phyloP scores from a whole-genome alignment of 1,139 yeast species.

The Lodderomyces orthopsilosis region DNA sequence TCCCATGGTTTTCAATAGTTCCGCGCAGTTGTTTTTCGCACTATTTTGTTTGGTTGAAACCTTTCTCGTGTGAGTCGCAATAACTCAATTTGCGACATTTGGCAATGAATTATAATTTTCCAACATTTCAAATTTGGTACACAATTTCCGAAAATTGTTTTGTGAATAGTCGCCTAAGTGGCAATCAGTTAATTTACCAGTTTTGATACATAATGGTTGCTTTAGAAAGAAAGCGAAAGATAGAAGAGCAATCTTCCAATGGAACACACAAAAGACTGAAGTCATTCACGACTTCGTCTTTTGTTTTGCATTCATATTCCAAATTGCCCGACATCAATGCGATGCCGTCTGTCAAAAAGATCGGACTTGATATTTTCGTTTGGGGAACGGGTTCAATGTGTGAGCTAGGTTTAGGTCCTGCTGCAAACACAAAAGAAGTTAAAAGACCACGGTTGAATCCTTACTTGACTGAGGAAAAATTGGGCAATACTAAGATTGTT shows the following conservation, averaged over 20 bases:
- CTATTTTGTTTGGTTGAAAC: too few relatives aligned
- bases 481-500: conserved; percentile 55
- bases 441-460: conserved; percentile 94
- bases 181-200: too few relatives aligned
- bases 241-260: conserved; percentile 15
- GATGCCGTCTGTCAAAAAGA: conserved; percentile 37
- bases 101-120: too few relatives aligned
- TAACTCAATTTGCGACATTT: too few relatives aligned
- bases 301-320: conserved; percentile 47
- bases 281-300: conserved; percentile 39
- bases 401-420: conserved; percentile 93
- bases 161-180: too few relatives aligned
- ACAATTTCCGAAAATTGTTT: too few relatives aligned
- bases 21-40: too few relatives aligned
- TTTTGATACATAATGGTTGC: conserved; percentile 36
- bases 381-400: conserved; percentile 99
- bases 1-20: too few relatives aligned
- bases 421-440: conserved; percentile 82
- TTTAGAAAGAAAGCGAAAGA: conserved; percentile 38
- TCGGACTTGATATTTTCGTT: conserved; percentile 72
- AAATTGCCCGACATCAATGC: conserved; percentile 46
- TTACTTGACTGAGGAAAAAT: conserved; percentile 55
- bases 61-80: too few relatives aligned
- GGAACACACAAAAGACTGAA: conserved; percentile 26
- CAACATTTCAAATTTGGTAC: too few relatives aligned